A percentile compares a stretch with the other conserved stretches of the same genome.
Conservation (phyloP, 208 protist species). For the Acanthamoeba triangularis region DNA sequence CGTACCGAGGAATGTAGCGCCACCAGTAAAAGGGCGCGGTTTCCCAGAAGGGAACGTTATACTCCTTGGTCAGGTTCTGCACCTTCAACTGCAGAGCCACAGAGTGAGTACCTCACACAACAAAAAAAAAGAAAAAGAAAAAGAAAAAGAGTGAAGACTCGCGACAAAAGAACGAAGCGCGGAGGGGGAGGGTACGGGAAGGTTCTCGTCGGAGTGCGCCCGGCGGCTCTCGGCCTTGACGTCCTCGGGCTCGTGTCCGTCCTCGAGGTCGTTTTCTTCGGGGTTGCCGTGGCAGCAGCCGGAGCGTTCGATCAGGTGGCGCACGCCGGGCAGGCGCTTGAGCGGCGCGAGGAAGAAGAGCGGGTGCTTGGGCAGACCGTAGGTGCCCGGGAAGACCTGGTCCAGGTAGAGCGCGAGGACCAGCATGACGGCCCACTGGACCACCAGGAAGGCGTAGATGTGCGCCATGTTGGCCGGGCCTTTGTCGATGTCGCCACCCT, state of each 20-base stretch:
- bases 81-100: constrained; percentile 43
- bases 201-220: not conserved
- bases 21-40: not conserved
- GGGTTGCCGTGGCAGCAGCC: not conserved
- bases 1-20: constrained; percentile 29
- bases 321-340: constrained; percentile 38
- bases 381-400: constrained; percentile 53
- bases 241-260: not conserved
- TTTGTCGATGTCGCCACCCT: constrained; percentile 1
- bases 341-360: constrained; percentile 76
- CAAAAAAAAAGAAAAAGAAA: not conserved
- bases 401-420: constrained; percentile 50
- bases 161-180: too few species aligned
- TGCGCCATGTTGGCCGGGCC: not conserved
- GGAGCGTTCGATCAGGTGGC: not conserved
- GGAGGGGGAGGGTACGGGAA: not conserved
- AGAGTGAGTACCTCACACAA: not conserved
- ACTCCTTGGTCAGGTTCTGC: constrained; percentile 19
- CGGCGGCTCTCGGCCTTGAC: not conserved
- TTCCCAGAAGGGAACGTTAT: not conserved
- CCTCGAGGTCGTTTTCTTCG: constrained; percentile 2
- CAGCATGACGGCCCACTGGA: constrained; percentile 45
- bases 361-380: constrained; percentile 62
- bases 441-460: constrained; percentile 27
- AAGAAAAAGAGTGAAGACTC: too few species aligned